Evolutionary conservation across 2,329 filamentous ascomycete genomes (phyloP), one percentile per base, ranked within the genome.

Genomic region (Fusarium foetens): DNA sequence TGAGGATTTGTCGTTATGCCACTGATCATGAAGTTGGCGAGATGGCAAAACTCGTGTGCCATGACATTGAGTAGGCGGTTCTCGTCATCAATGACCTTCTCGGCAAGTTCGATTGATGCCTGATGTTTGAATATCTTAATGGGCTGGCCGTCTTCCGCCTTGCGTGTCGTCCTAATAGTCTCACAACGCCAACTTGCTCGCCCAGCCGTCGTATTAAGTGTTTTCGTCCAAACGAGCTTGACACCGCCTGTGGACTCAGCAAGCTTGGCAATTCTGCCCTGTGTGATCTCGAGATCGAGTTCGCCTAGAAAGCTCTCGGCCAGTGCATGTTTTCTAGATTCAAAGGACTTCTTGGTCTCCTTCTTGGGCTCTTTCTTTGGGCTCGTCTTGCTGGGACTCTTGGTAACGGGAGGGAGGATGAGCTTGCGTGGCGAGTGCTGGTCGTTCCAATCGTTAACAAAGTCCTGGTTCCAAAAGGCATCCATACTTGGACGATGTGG

Each of bases 1-100:
- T 98, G 95, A 0, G 94, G 94, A 68, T 93, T 91, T 62, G 90
- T 91, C 46, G 89, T 91, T 39, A 95, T 84, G 39, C 91, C 90
- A 53, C 88, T 91, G 70, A 98, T 85, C 90, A 98, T 97, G 81
- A 95, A 98, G 76, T 94, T 97, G 46, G 94, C 92, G 3, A 98
- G 84, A 79, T 99, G 96, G 80, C 96, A 98, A 84, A 96, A 98
- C 77, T 99, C 96, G 80, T 99, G 96, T 0, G 95, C 94, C n/a
- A 98, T 83, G 0, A 96, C 94, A 80, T 98, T 98, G 71, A 96
- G 87, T 3, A 98, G 87, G 6, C 94, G 90, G 64, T 92, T 82
- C 73, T 93, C 89, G 76, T 92, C 88, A 78, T 94, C 90, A 69
- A 98, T 94, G 51, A 98, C 91, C 80, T 97, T 97, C 60, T 93